Conservation (phyloP, 2,329 filamentous ascomycete species). For the Calonectria hongkongensis region DNA sequence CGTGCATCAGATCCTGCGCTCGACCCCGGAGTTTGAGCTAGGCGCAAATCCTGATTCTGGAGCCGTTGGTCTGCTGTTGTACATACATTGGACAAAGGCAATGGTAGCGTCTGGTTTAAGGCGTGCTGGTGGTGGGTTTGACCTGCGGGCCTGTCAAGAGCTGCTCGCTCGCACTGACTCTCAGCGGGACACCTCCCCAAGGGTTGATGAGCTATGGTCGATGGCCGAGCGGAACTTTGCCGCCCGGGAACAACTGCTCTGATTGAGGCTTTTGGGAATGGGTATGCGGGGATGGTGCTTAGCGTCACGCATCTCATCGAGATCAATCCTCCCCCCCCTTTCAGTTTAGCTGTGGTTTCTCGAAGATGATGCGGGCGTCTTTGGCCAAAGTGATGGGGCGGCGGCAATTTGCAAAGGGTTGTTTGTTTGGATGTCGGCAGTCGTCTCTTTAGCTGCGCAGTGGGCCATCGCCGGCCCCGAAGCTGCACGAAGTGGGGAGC, state of each 20-base stretch:
- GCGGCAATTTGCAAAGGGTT: conserved; percentile 17
- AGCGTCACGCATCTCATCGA: conserved; percentile 14
- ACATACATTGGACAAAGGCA: not conserved
- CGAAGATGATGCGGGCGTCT: conserved; percentile 20
- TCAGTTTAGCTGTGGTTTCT: conserved; percentile 8
- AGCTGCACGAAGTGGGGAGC: conserved; percentile 37
- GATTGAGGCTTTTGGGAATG: conserved; percentile 3
- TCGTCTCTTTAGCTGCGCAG: conserved; percentile 11
- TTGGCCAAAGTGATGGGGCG: conserved; percentile 18
- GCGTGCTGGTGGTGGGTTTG: not conserved
- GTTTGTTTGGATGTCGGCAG: conserved; percentile 27
- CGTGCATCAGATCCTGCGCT: not conserved
- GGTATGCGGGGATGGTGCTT: not conserved
- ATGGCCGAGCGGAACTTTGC: conserved; percentile 16
- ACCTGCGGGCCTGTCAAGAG: not conserved
- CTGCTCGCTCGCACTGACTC: not conserved
- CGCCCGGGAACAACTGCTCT: not conserved
- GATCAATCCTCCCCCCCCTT: not conserved
- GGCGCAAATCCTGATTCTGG: not conserved
- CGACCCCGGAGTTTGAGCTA: not conserved
- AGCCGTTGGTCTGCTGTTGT: conserved; percentile 15
- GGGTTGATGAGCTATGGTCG: not conserved
- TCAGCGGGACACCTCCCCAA: not conserved
- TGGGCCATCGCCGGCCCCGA: conserved; percentile 21
- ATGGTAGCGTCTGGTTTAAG: not conserved